These are phyloP conservation scores for Pythium aristosporum DNA, from an alignment of 352 stramenopile genomes.

Conservation along the genomic window DNA sequence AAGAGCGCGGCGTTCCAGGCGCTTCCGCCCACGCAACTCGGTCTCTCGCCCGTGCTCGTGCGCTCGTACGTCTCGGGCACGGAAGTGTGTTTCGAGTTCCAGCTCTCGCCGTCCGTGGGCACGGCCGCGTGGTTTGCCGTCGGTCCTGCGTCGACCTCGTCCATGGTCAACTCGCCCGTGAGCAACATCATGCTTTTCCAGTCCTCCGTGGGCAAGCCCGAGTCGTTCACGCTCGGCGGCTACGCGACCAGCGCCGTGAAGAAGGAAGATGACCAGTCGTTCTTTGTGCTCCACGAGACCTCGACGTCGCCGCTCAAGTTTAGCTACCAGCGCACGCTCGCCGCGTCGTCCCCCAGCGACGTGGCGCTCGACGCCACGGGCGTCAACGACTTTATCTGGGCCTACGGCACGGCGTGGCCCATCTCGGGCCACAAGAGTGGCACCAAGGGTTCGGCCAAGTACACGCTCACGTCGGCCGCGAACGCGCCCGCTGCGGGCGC, in stretches of 20 bases:
- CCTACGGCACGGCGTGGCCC: conserved; percentile 65
- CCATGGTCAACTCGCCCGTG: conserved; percentile 69
- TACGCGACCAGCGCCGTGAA: conserved; percentile 49
- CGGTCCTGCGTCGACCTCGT: conserved; percentile 36
- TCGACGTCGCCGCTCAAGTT: conserved; percentile 55
- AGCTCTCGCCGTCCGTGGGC: conserved; percentile 38
- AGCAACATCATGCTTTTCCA: conserved; percentile 79
- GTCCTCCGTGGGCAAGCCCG: conserved; percentile 33
- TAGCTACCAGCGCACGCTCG: conserved; percentile 68
- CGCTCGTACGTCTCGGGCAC: conserved; percentile 54
- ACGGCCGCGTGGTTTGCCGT: conserved; percentile 64
- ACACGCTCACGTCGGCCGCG: conserved; percentile 39
- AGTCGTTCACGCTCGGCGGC: conserved; percentile 49
- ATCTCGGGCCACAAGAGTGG: conserved; percentile 49
- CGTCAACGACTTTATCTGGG: conserved; percentile 61
- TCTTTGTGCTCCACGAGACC: conserved; percentile 39
- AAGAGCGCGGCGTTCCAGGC: conserved; percentile 51
- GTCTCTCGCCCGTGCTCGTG: conserved; percentile 58
- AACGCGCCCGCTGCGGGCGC: conserved; percentile 17
- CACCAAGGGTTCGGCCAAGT: conserved; percentile 53
- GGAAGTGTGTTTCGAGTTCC: conserved; percentile 68
- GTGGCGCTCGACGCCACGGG: conserved; percentile 42
- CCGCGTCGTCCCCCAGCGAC: conserved; percentile 42
- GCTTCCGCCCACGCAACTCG: conserved; percentile 42
- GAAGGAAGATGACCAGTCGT: conserved; percentile 39